These are phyloP conservation scores for Solanum infundibuliforme DNA, from an alignment of 257 asterid species.

Conservation along the genomic window DNA sequence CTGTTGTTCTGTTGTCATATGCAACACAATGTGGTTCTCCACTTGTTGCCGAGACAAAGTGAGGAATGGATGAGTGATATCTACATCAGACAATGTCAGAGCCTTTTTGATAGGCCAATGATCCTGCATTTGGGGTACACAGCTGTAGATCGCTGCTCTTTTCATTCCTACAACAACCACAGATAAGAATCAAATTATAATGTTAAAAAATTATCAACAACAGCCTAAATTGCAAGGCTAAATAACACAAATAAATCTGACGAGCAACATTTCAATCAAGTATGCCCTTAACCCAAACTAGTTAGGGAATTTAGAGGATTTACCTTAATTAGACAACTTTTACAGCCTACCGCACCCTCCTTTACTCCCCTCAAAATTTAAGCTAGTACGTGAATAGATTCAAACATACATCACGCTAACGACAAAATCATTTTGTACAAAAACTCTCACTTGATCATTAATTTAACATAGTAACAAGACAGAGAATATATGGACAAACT, in stretches of 20 bases:
- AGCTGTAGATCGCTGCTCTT: conserved; percentile 39
- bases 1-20: conserved; percentile 58
- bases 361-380: neutral
- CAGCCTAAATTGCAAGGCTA: neutral
- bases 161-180: conserved; percentile 32
- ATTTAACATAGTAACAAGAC: neutral
- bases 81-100: conserved; percentile 68
- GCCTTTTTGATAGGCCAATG: conserved; percentile 72
- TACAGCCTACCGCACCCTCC: neutral
- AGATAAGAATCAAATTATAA: neutral
- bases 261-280: neutral
- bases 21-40: conserved; percentile 49
- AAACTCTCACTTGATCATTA: neutral
- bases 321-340: neutral
- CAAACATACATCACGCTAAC: neutral
- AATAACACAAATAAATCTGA: neutral
- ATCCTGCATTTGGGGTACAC: conserved; percentile 42
- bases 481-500: neutral
- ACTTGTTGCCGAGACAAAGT: conserved; percentile 80
- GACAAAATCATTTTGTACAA: neutral
- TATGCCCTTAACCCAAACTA: neutral
- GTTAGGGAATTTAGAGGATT: neutral
- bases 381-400: neutral
- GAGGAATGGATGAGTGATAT: conserved; percentile 72
- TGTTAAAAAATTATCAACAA: neutral